phyloP scores from a whole-genome alignment of 2,329 filamentous ascomycete genomes.

The Cladophialophora exuberans region DNA sequence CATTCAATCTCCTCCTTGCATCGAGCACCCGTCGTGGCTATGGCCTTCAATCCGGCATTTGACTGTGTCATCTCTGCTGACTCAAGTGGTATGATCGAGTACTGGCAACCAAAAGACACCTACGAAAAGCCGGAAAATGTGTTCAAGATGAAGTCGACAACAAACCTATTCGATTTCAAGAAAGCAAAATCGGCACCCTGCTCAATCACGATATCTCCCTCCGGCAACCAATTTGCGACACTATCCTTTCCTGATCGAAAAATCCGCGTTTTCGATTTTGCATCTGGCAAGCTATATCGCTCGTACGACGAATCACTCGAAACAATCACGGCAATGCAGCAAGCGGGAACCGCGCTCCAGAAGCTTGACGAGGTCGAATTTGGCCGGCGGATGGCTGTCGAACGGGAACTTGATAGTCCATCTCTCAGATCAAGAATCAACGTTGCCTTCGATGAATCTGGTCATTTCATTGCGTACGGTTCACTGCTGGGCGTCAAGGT shows the following conservation, averaged over 20 bases:
- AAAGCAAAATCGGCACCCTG: conserved; percentile 86
- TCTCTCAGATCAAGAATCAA: conserved; percentile 72
- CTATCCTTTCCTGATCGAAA: conserved; percentile 93
- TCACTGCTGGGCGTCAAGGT: conserved; percentile 93
- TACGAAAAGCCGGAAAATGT: conserved; percentile 93
- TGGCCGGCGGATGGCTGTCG: conserved; percentile 80
- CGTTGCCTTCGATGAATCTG: conserved; percentile 92
- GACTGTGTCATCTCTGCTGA: conserved; percentile 92
- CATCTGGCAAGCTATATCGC: conserved; percentile 81
- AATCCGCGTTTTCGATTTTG: conserved; percentile 90
- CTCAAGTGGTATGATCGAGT: conserved; percentile 91
- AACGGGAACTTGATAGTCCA: conserved; percentile 79
- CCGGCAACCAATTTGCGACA: conserved; percentile 81
- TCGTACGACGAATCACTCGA: conserved; percentile 94
- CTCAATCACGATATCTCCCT: conserved; percentile 82
- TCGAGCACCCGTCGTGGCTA: conserved; percentile 75
- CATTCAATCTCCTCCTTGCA: conserved; percentile 82
- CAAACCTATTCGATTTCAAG: conserved; percentile 95
- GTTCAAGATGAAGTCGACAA: conserved; percentile 90
- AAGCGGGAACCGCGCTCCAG: conserved; percentile 80
- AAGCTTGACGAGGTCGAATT: conserved; percentile 91
- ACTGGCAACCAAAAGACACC: conserved; percentile 76
- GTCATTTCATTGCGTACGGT: conserved; percentile 92
- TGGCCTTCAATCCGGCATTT: conserved; percentile 85
- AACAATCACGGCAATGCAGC: conserved; percentile 91